Base-by-base conservation (phyloP, 768 basidiomycete species). In the Obba rivulosa region DNA sequence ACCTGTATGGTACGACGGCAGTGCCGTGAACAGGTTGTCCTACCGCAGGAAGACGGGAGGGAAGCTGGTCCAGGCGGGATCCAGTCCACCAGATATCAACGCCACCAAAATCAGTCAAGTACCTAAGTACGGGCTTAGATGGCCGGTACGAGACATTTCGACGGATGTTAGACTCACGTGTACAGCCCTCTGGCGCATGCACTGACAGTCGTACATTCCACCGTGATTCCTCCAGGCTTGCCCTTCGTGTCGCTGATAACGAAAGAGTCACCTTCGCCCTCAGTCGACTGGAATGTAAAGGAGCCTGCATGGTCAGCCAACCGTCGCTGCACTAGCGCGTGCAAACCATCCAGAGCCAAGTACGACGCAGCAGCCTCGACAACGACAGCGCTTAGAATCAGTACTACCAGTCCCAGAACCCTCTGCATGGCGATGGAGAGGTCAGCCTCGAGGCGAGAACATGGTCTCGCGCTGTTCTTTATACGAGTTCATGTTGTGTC, bases 31-130 rank as follows among this genome's bases (percentile, higher is more conserved):
- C 44, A 0, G 65, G 60, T 2, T 52, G 45, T 7, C 67, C 64
- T 9, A 72, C 45, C 17, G 53, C 23, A 0, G 71, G 71, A 3
- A 73, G 53, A 16, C 45, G 39, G 1, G 49, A 0, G 3, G 69
- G 62, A 4, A 72, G 61, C 24, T 59, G 41, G 18, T 62, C 48
- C 21, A 72, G 63, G 23, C 70, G 65, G 3, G 71, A 72, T 4
- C 71, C 68, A 2, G 71, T 70, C 71, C 70, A 72, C 66, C 68
- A 72, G 39, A 72, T 72, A 41, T 72, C 71, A 4, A 71, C 66
- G 1, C 65, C 62, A 4, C 62, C 68, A 42, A 62, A 59, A 22
- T 66, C 62, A 1, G 67, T 71, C 31, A 68, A 58, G 50, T 72
- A 72, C 2, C 68, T 69, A 25, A 14, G 34, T 11, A 21, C 21